phyloP scores from a whole-genome alignment of 306 rosid genomes.

The Quercus ilex region DNA sequence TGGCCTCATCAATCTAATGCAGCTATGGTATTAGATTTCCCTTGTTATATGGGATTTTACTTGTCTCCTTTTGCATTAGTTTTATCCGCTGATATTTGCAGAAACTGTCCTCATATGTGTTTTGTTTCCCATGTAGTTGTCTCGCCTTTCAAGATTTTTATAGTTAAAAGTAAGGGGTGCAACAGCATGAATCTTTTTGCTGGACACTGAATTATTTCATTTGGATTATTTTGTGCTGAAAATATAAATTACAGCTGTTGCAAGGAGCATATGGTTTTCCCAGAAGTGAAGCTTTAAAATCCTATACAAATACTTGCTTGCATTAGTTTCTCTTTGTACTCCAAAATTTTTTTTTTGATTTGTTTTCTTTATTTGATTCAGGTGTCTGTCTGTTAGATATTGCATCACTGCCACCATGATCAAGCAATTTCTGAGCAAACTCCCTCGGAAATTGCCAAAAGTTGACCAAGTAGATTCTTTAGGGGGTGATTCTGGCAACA shows the following conservation, averaged over 20 bases:
- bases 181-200: background rate
- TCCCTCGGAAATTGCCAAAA: slow-evolving; percentile 80
- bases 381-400: slow-evolving; percentile 24
- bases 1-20: background rate
- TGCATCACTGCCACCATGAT: slow-evolving; percentile 60
- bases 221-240: slow-evolving; percentile 6
- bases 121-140: background rate
- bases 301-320: background rate
- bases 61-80: background rate
- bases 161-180: too few species aligned
- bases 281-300: background rate
- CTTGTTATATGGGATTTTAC: slow-evolving; percentile 3
- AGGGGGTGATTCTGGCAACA: slow-evolving; percentile 65
- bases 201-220: background rate
- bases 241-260: slow-evolving; percentile 2
- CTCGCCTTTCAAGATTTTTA: slow-evolving; percentile 8
- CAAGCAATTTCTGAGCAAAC: slow-evolving; percentile 85
- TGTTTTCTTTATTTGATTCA: slow-evolving; percentile 27
- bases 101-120: background rate
- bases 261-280: background rate
- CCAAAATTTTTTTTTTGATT: background rate
- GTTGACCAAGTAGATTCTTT: slow-evolving; percentile 60
- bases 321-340: background rate
- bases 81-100: background rate
- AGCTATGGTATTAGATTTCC: background rate